A percentile compares a stretch with the other conserved stretches of the same genome.
Evolutionary conservation across 2,329 filamentous ascomycete species (phyloP).

Genomic region (Cercospora zeina): DNA sequence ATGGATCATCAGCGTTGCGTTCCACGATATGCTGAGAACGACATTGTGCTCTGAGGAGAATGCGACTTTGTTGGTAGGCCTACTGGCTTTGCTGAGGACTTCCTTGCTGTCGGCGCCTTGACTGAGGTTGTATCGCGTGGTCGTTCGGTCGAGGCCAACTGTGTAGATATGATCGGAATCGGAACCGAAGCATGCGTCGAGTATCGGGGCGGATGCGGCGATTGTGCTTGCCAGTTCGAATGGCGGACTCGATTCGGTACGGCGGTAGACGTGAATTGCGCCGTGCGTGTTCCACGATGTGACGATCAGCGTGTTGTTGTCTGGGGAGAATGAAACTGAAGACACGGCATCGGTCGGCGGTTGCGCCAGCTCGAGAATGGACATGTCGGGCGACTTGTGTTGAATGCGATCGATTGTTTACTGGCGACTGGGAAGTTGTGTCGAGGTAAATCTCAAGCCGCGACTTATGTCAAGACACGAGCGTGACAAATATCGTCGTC

Average conservation of each 20-base stretch:
- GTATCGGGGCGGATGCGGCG: conserved; percentile 67
- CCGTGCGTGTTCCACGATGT: conserved; percentile 80
- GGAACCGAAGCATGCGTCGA: conserved; percentile 88
- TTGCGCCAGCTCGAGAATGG: conserved; percentile 64
- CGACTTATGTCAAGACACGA: not conserved
- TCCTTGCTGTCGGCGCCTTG: conserved; percentile 60
- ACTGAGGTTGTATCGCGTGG: conserved; percentile 70
- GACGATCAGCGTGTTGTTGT: conserved; percentile 76
- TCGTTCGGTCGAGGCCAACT: conserved; percentile 82
- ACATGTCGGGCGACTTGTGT: conserved; percentile 16
- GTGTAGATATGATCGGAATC: conserved; percentile 79
- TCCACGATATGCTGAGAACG: conserved; percentile 90
- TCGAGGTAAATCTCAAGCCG: not conserved
- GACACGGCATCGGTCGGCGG: conserved; percentile 87
- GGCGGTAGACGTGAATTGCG: conserved; percentile 76
- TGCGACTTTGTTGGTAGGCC: conserved; percentile 75
- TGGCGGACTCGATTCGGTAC: conserved; percentile 47
- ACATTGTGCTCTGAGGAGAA: conserved; percentile 75
- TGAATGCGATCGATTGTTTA: conserved; percentile 10
- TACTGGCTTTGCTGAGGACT: conserved; percentile 72
- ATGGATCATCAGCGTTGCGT: conserved; percentile 85
- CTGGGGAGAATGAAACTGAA: conserved; percentile 79
- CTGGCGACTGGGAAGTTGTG: not conserved
- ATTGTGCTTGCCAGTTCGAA: conserved; percentile 12
- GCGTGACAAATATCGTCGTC: not conserved